Evolutionary conservation across 371 early-diverging fungal species (phyloP), one percentile per base, ranked within the genome.

Genomic region (Sporodiniella umbellata): DNA sequence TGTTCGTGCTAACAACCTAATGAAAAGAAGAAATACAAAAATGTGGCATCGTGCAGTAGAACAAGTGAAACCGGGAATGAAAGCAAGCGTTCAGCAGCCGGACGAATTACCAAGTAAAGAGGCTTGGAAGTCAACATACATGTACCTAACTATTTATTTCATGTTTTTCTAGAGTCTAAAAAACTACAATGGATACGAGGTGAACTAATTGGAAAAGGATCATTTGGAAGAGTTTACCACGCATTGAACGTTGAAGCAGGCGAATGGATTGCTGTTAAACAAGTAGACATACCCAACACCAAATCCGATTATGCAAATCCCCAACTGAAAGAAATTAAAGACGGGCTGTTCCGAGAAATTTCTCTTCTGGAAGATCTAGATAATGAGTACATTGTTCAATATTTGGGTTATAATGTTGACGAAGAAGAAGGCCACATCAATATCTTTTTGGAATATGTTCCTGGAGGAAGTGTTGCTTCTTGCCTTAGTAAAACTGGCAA

Each of bases 401-500:
- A 97, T 56, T 82, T 98, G 24, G 93, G 88, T 50, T 72, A 69
- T 43, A 64, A 80, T 64, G 56, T 65, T 1, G 68, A 71, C 56
- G 49, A 72, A 50, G 64, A 88, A 28, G 91, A 88, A 42, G 76
- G 79, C 4, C 75, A 80, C 42, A 75, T 96, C 50, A 89, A 92
- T 62, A 95, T 99, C 54, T 96, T 99, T 53, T 66, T 99, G 43
- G 98, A 99, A 70, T 99, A 99, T 69, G 94, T 98, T 15, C 89
- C 97, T 24, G 99, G 99, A 51, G 98, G 98, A 3, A 93, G 95
- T 35, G 88, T 99, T 39, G 83, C 92, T 0, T 86, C 91, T 23
- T 72, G 90, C 45, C 68, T 95, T 35, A 81, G 84, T 10, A 83
- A 80, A 50, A 88, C 81, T 61, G 97, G 97, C 6, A 80, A 80